These are phyloP conservation scores for Periconia macrospinosa DNA, from an alignment of 2,329 filamentous ascomycete genomes.

Conservation along the genomic window DNA sequence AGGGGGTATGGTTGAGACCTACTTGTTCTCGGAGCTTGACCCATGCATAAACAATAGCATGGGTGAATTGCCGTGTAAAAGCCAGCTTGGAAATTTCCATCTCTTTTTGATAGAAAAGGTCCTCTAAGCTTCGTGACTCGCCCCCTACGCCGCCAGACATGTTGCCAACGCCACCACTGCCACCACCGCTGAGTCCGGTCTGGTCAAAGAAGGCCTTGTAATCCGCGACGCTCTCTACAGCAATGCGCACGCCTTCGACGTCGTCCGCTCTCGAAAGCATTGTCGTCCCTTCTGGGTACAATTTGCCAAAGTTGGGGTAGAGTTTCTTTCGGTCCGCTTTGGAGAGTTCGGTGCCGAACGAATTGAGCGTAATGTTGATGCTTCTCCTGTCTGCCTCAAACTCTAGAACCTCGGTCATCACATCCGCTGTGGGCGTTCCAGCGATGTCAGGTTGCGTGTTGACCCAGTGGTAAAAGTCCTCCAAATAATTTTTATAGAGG, in stretches of 20 bases:
- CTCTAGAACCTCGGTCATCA: slow-evolving; percentile 94
- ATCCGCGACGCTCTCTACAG: slow-evolving; percentile 88
- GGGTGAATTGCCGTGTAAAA: slow-evolving; percentile 95
- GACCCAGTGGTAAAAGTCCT: slow-evolving; percentile 95
- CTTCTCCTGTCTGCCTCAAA: slow-evolving; percentile 96
- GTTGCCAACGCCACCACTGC: slow-evolving; percentile 75
- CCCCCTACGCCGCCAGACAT: slow-evolving; percentile 78
- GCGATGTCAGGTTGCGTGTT: slow-evolving; percentile 84
- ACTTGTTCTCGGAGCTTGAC: slow-evolving; percentile 97
- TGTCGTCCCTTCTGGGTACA: slow-evolving; percentile 91
- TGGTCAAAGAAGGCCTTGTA: slow-evolving; percentile 97
- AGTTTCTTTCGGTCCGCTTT: slow-evolving; percentile 95
- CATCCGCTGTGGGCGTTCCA: slow-evolving; percentile 85
- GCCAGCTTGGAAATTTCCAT: slow-evolving; percentile 97
- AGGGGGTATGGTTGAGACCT: slow-evolving; percentile 37
- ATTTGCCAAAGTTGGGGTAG: slow-evolving; percentile 86
- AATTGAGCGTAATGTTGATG: slow-evolving; percentile 99
- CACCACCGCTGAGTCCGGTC: slow-evolving; percentile 75
- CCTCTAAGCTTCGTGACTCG: slow-evolving; percentile 88
- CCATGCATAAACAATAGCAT: slow-evolving; percentile 95
- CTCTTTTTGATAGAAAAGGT: slow-evolving; percentile 99
- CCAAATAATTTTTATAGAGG: slow-evolving; percentile 98
- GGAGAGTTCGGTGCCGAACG: slow-evolving; percentile 91
- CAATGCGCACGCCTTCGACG: slow-evolving; percentile 87
- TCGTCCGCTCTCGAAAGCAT: slow-evolving; percentile 96